phyloP scores from a whole-genome alignment of 306 rosid species.

The Sechiopsis laciniata region DNA sequence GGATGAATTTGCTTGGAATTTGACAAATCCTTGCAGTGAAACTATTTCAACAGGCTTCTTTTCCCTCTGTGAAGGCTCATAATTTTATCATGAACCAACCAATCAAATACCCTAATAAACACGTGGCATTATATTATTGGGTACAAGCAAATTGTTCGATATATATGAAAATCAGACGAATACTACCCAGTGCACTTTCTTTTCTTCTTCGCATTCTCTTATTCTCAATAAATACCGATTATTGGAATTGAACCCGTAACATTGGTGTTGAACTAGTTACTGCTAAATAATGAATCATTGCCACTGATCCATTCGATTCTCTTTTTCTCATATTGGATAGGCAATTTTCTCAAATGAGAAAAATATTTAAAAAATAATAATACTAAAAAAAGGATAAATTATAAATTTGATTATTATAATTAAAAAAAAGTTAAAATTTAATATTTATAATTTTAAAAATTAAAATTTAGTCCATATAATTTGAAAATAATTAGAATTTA shows the following conservation, averaged over 20 bases:
- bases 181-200: slow-evolving; percentile 3
- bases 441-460: no score
- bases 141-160: neutral
- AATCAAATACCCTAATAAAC: neutral
- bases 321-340: slow-evolving; percentile 16
- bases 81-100: neutral
- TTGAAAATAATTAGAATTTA: no score
- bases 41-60: neutral
- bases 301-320: no score
- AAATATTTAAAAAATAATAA: neutral
- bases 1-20: slow-evolving; percentile 22
- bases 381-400: no score
- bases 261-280: no score
- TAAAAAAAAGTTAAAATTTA: no score
- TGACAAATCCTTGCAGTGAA: neutral
- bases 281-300: no score
- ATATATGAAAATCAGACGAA: neutral
- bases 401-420: no score
- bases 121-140: neutral
- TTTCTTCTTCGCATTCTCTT: no score
- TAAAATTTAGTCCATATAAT: no score
- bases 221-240: no score
- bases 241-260: no score
- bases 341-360: slow-evolving; percentile 15
- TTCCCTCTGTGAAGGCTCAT: neutral